These are phyloP conservation scores for Pichiaceae sp. DNA, from an alignment of 1,139 yeast species.

Conservation along the genomic window DNA sequence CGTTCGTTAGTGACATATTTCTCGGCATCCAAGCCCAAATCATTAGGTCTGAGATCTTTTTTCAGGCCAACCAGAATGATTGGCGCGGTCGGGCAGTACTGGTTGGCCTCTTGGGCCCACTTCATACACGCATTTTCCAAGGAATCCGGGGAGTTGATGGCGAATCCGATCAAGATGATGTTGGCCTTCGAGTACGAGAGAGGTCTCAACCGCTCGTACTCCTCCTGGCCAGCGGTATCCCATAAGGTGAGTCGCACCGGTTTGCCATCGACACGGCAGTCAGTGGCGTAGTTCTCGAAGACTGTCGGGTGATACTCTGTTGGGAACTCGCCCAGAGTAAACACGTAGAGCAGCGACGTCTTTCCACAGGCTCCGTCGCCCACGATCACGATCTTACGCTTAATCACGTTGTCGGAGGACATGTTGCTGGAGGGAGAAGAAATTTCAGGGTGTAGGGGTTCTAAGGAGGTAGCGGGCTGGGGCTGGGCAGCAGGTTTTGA, in stretches of 20 bases:
- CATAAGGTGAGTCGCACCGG: slow-evolving; percentile 83
- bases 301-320: slow-evolving; percentile 89
- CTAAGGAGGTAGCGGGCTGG: not conserved
- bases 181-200: slow-evolving; percentile 70
- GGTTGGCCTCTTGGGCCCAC: slow-evolving; percentile 65
- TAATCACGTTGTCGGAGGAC: slow-evolving; percentile 28
- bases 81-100: slow-evolving; percentile 63
- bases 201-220: slow-evolving; percentile 68
- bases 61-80: slow-evolving; percentile 61
- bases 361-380: slow-evolving; percentile 98
- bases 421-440: not conserved
- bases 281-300: slow-evolving; percentile 90
- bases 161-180: slow-evolving; percentile 63
- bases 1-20: slow-evolving; percentile 45
- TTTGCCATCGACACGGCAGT: slow-evolving; percentile 87
- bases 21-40: slow-evolving; percentile 24
- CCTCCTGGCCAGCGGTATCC: slow-evolving; percentile 98
- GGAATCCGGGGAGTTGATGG: slow-evolving; percentile 63
- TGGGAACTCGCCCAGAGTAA: slow-evolving; percentile 82
- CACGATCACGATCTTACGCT: slow-evolving; percentile 79
- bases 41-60: slow-evolving; percentile 46
- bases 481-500: not conserved
- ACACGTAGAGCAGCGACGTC: slow-evolving; percentile 83
- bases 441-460: not conserved
- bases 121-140: slow-evolving; percentile 58